Evolutionary conservation across 169 alveolate species (phyloP), one percentile per base, ranked within the genome.

Genomic region (Besnoitia besnoiti): DNA sequence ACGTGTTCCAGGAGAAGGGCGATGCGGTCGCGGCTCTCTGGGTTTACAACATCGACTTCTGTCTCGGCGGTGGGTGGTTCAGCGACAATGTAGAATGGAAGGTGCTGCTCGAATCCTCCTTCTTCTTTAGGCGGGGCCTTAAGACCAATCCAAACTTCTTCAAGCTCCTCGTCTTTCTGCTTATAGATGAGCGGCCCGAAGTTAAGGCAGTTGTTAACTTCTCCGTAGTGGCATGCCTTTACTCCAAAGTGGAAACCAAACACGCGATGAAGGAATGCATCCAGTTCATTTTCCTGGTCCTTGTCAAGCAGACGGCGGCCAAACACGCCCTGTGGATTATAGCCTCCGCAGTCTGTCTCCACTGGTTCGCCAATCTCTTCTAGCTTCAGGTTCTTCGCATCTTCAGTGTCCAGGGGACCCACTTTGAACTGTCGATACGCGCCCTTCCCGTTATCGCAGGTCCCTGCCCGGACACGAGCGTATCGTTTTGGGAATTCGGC

Each of bases 321-420:
- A 75, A 95, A 95, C 27, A 94, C 95, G 30, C 96, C 96, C 30
- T 94, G 94, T 33, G 96, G 96, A 49, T 93, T 94, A 85, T 95
- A 95, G 39, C 96, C 96, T 62, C 94, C 96, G 42, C 96, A 95
- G 85, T 91, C 95, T 55, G 95, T 94, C 27, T 94, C 95, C 75
- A 92, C 94, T 12, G 94, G 95, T 33, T 33, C 89, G 19, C 95
- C 93, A 12, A 94, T 55, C 8, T 91, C 89, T 35, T 67, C 93
- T 42, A 92, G 91, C 42, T 77, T 85, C 96, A 94, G 93, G 42
- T 51, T 91, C 12, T 67, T 40, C 24, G 93, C 75, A 35, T 59
- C 62, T 0, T 47, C 59, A 50, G 73, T 82, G 77, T 92, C 96
- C 47, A 94, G 92, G 27, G 96, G 96, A 30, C 96, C 96, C 51